Conservation (phyloP, 208 protist genomes). For the Acanthamoeba rhysodes region DNA sequence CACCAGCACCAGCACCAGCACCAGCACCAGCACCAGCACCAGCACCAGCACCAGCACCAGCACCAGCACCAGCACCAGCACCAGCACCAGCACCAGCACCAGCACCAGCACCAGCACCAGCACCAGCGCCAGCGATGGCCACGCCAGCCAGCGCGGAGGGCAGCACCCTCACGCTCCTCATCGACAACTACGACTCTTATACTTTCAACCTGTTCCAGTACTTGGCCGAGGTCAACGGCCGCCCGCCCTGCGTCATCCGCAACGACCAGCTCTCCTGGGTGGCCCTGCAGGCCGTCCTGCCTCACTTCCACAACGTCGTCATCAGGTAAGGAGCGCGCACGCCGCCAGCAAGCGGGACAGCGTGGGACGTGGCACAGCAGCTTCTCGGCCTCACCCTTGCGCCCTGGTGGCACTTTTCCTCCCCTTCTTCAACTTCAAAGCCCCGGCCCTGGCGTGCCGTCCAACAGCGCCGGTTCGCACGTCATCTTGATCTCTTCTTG, state of each 20-base stretch:
- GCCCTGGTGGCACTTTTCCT: neutral
- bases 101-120: too few species aligned
- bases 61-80: too few species aligned
- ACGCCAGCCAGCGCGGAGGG: neutral
- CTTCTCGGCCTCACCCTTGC: too few species aligned
- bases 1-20: too few species aligned
- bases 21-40: too few species aligned
- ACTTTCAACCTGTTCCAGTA: constrained; percentile 87
- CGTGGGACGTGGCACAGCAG: too few species aligned
- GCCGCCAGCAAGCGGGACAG: neutral
- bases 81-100: too few species aligned
- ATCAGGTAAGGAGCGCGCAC: constrained; percentile 57
- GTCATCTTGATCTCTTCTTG: neutral
- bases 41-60: too few species aligned
- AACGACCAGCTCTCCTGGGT: constrained; percentile 80
- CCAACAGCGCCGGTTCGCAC: neutral
- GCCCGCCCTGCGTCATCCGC: constrained; percentile 77
- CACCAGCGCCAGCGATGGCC: neutral
- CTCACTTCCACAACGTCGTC: constrained; percentile 84
- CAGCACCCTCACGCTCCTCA: constrained; percentile 75
- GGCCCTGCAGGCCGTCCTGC: constrained; percentile 52
- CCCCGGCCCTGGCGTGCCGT: constrained; percentile 40
- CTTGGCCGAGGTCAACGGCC: constrained; percentile 75
- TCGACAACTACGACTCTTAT: constrained; percentile 89
- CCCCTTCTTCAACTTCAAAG: neutral